phyloP scores from a whole-genome alignment of 2,329 filamentous ascomycete species.

The Xylariaceae sp. region DNA sequence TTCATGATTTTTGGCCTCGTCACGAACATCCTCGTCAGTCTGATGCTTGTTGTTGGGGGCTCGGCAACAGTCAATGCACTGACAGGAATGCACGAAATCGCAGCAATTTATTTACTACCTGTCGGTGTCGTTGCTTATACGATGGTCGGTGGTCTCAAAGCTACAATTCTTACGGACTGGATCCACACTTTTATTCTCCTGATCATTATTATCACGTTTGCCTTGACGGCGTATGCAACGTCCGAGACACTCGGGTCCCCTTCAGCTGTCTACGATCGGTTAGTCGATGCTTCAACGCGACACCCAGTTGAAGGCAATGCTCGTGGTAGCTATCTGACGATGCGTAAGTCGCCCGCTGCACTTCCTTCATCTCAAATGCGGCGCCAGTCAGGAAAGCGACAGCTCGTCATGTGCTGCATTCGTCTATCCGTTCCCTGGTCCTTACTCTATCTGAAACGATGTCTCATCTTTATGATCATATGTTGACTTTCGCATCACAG shows the following conservation, averaged over 20 bases:
- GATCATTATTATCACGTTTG: constrained; percentile 81
- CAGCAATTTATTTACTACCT: constrained; percentile 79
- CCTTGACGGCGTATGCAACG: constrained; percentile 76
- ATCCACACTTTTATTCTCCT: constrained; percentile 82
- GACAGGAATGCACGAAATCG: constrained; percentile 71
- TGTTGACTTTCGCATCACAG: constrained; percentile 7
- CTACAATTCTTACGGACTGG: constrained; percentile 81
- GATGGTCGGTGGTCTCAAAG: constrained; percentile 52
- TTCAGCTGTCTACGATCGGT: constrained; percentile 69
- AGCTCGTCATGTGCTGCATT: too few species aligned
- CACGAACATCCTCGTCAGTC: constrained; percentile 82
- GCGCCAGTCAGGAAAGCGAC: neutral
- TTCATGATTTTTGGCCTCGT: constrained; percentile 80
- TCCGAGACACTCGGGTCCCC: constrained; percentile 71
- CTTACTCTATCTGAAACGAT: neutral
- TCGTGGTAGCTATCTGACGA: constrained; percentile 79
- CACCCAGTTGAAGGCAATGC: constrained; percentile 80
- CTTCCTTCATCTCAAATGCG: neutral
- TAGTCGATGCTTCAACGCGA: constrained; percentile 61
- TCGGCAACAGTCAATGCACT: constrained; percentile 68
- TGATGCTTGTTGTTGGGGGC: constrained; percentile 84
- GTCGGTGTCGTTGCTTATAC: constrained; percentile 81
- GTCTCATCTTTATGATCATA: neutral
- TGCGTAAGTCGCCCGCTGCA: constrained; percentile 44
- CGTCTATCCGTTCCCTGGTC: too few species aligned